Base-by-base conservation (phyloP, 2,329 filamentous ascomycete genomes). In the Hymenoscyphus fructigenus region DNA sequence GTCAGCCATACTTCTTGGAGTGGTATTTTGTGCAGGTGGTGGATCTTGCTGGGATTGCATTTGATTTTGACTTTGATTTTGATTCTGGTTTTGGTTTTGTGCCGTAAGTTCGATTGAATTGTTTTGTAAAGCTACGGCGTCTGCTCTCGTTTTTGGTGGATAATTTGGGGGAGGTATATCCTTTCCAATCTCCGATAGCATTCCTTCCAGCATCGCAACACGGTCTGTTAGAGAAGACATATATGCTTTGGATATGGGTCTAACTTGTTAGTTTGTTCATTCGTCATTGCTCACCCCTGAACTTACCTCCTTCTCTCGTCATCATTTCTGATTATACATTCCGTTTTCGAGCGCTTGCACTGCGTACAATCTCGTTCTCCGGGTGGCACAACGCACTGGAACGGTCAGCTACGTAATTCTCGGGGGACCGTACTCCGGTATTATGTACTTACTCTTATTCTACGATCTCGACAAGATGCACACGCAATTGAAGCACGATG, bases 171-270 rank as follows among this genome's bases (percentile, higher is more conserved):
- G 81, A 10, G 84, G 83, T 26, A 81, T 79, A 1, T 78, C 77
- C 20, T 82, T 78, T 59, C 83, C 83, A 38, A 78, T 79, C 47
- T 84, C 81, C 63, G 79, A 72, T 3, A 86, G 78, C 79, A 85
- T 78, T 17, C 75, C 74, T 74, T 86, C 84, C 0, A 86, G 77
- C 66, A 85, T 68, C 7, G 78, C 76, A 55, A 85, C 83, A 4
- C 84, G 79, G 28, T 83, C 82, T n/a, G 83, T 83, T 12, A 86
- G 76, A 1, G 83, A 85, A 50, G 81, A 82, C 79, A 85, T 84
- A 73, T 85, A 86, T 61, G 84, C 84, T 72, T 84, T 82, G 23
- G 83, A 85, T 38, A 85, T 84, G 7, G 84, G 84, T 44, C 83
- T 85, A 56, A 34, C 60, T 38, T 62, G 44, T 66, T 12, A 68